Evolutionary conservation across 179 eudicot genomes (phyloP).

Genomic region (Drosera spatulata): DNA sequence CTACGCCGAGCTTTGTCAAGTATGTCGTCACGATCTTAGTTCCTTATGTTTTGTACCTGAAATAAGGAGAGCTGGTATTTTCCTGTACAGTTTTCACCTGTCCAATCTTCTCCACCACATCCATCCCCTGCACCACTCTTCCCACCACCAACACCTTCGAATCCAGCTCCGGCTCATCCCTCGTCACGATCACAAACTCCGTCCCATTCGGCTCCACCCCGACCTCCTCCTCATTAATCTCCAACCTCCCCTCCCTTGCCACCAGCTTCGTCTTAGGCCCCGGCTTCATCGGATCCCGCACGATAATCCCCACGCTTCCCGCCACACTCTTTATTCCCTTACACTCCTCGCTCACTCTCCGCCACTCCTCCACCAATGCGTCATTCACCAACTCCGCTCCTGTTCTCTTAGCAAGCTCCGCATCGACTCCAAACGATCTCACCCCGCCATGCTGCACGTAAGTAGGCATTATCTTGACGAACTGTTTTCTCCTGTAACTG

Average conservation of each 20-base stretch:
- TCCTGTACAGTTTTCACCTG: slow-evolving; percentile 86
- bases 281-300: slow-evolving; percentile 73
- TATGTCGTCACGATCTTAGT: no score
- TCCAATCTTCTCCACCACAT: slow-evolving; percentile 59
- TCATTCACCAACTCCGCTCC: slow-evolving; percentile 47
- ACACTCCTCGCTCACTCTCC: slow-evolving; percentile 27
- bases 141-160: slow-evolving; percentile 64
- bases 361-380: slow-evolving; percentile 48
- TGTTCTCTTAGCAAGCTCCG: slow-evolving; percentile 56
- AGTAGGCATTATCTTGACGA: slow-evolving; percentile 59
- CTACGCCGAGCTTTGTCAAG: no score
- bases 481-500: slow-evolving; percentile 69
- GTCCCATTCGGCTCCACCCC: slow-evolving; percentile 83
- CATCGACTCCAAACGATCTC: slow-evolving; percentile 84
- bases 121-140: slow-evolving; percentile 76
- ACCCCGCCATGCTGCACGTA: slow-evolving; percentile 87
- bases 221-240: slow-evolving; percentile 65
- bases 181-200: slow-evolving; percentile 53
- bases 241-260: slow-evolving; percentile 65
- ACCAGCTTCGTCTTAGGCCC: slow-evolving; percentile 78
- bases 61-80: slow-evolving; percentile 74
- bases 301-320: slow-evolving; percentile 57
- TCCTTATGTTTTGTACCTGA: no score
- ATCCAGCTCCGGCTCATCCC: slow-evolving; percentile 77
- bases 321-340: slow-evolving; percentile 55